These are phyloP conservation scores for Micromonas commoda DNA, from an alignment of 139 green algal genomes.

Conservation along the genomic window DNA sequence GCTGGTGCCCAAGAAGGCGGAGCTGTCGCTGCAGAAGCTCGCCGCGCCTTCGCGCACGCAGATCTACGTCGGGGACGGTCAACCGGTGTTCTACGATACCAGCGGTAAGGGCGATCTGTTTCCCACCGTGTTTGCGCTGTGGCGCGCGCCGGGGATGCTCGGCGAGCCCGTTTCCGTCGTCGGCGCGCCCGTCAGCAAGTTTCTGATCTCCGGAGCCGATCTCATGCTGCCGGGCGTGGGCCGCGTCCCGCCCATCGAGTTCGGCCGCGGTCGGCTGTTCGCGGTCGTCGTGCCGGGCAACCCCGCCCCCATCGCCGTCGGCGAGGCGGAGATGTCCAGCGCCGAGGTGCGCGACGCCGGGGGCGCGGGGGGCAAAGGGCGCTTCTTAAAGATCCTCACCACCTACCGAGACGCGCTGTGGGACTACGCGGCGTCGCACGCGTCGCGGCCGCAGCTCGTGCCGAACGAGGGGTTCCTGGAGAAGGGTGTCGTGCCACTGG, in stretches of 20 bases:
- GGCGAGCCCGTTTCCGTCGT: slow-evolving; percentile 34
- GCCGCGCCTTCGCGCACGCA: not conserved
- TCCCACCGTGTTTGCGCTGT: not conserved
- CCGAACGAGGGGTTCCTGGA: not conserved
- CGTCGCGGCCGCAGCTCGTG: not conserved
- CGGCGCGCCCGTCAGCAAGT: slow-evolving; percentile 27
- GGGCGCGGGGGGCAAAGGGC: slow-evolving; percentile 18
- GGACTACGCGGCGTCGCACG: not conserved
- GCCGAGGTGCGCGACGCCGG: slow-evolving; percentile 29
- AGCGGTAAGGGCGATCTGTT: not conserved
- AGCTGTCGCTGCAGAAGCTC: not conserved
- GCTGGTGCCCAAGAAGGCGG: not conserved
- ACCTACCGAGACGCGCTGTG: slow-evolving; percentile 38
- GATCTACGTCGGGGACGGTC: not conserved
- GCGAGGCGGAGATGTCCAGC: slow-evolving; percentile 26
- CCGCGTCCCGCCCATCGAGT: slow-evolving; percentile 27
- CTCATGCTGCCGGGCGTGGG: slow-evolving; percentile 33
- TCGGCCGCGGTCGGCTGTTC: slow-evolving; percentile 31
- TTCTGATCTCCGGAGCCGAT: slow-evolving; percentile 34
- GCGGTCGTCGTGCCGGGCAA: slow-evolving; percentile 34
- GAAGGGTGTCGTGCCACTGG: not conserved
- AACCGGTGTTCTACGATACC: not conserved
- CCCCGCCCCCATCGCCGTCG: slow-evolving; percentile 34
- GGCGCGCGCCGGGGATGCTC: not conserved
- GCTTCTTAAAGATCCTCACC: slow-evolving; percentile 30